phyloP scores from a whole-genome alignment of 441 rosid species.

The Aquilaria agallochum region DNA sequence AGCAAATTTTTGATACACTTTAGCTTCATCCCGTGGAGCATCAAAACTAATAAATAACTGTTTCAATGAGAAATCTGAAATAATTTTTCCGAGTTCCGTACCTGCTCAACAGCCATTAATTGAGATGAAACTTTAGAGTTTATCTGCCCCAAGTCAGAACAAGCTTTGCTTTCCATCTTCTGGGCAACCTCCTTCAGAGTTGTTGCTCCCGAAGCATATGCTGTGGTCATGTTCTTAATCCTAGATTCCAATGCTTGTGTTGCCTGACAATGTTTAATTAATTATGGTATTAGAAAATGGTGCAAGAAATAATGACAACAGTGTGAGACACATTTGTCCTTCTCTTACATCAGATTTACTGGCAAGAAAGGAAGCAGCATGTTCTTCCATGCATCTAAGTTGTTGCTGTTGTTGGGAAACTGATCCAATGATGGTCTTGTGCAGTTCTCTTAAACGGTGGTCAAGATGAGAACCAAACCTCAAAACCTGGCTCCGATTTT shows the following conservation, averaged over 20 bases:
- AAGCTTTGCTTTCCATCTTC: conserved; percentile 40
- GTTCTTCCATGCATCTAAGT: conserved; percentile 80
- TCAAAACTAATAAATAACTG: not conserved
- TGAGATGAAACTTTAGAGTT: conserved; percentile 41
- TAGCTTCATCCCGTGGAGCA: too few species aligned
- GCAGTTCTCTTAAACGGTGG: conserved; percentile 61
- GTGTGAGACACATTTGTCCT: not conserved
- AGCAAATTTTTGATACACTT: not conserved
- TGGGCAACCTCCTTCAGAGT: conserved; percentile 51
- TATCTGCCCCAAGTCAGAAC: conserved; percentile 49
- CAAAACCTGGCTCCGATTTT: conserved; percentile 62
- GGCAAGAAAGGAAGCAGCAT: conserved; percentile 56
- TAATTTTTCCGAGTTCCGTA: conserved; percentile 24
- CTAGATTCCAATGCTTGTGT: conserved; percentile 50
- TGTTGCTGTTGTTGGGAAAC: conserved; percentile 85
- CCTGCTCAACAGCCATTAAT: conserved; percentile 46
- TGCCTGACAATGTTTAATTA: conserved; percentile 43
- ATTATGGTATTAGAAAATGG: conserved; percentile 6
- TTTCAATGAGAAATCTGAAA: not conserved
- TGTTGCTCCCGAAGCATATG: conserved; percentile 44
- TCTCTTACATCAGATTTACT: conserved; percentile 76
- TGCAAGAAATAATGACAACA: not conserved
- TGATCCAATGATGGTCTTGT: conserved; percentile 66
- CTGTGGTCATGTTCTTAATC: conserved; percentile 50
- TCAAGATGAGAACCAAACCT: conserved; percentile 88